A percentile compares a stretch with the other conserved stretches of the same genome.
Evolutionary conservation across 2,329 filamentous ascomycete genomes (phyloP).

Genomic region (Epichloe sylvatica): DNA sequence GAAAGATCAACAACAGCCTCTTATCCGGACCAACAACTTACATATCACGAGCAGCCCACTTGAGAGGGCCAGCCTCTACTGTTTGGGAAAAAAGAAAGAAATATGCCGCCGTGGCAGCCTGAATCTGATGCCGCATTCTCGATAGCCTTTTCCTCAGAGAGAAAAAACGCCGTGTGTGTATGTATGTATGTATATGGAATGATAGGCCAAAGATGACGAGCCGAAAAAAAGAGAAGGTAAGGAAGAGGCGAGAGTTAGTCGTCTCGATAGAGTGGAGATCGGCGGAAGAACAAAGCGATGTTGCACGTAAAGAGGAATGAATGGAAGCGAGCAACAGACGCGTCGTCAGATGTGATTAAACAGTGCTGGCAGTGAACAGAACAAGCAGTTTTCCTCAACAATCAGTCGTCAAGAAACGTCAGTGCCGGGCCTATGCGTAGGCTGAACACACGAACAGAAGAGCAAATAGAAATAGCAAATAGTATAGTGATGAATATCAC

Average conservation of each 20-base stretch:
- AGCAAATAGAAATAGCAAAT: not conserved
- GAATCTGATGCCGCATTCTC: constrained; percentile 4
- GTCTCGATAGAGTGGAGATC: not conserved
- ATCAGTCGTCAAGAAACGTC: not conserved
- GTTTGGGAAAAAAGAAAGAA: constrained; percentile 16
- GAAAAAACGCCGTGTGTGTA: not conserved
- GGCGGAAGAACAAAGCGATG: not conserved
- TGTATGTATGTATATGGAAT: not conserved
- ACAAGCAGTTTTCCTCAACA: not conserved
- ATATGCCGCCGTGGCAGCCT: constrained; percentile 12
- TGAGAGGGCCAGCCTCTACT: constrained; percentile 22
- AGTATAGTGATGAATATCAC: not conserved
- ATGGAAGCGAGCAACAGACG: not conserved
- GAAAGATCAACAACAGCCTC: not conserved
- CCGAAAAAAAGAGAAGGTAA: not conserved
- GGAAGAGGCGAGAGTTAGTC: not conserved
- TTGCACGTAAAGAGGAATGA: not conserved
- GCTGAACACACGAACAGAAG: not conserved
- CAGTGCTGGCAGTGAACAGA: not conserved
- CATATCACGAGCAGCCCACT: constrained; percentile 19
- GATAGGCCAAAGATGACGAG: not conserved
- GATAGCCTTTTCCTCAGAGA: not conserved
- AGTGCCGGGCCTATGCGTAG: not conserved
- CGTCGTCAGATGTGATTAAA: not conserved
- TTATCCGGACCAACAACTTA: constrained; percentile 8